Base-by-base conservation (phyloP, 1,284 basidiomycete genomes). In the Coniferiporia weirii region DNA sequence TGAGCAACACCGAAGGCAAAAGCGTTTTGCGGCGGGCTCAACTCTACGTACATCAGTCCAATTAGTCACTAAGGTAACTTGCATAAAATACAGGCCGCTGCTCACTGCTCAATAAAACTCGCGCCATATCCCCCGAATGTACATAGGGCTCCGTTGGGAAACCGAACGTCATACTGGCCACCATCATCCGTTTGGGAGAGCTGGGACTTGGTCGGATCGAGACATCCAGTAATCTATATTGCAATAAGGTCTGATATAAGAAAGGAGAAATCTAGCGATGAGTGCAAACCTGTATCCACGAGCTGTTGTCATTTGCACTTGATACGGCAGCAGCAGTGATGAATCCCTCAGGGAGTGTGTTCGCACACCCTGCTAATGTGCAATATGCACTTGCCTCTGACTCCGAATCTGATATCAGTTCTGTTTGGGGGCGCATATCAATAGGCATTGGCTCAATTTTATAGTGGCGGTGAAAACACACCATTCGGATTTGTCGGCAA, bases 81-180 rank as follows among this genome's bases (percentile, higher is more conserved):
- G 46, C 32, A 61, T 54, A 12, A 7, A 22, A 52, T 19, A 47
- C 27, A 8, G 4, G n/a, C 48, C 52, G 22, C 0, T 10, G 67
- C 76, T 67, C 61, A 81, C 80, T 73, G 71, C 64, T 80, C 72
- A 49, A 81, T 79, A 62, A 81, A 82, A 60, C 80, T 80, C 50
- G 78, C 77, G 4, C 73, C 78, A 54, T 75, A 76, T 3, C 78
- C 79, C 43, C 79, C 80, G 61, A 75, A 80, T 1, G 73, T 71
- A 66, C 79, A 82, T 59, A 77, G 76, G 15, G 79, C 79, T 12
- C 79, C 79, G 54, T 81, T 76, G 4, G 79, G 80, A 64, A 74
- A 80, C 20, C 80, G 74, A 47, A 75, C 71, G 54, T 82, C 79
- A 61, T 78, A 73, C 62, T 81, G 80, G 12, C 79, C 78, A 13